A percentile compares a stretch with the other conserved stretches of the same genome.
Evolutionary conservation across 2,329 filamentous ascomycete genomes (phyloP).

Genomic region (Colletotrichum eremochloae): DNA sequence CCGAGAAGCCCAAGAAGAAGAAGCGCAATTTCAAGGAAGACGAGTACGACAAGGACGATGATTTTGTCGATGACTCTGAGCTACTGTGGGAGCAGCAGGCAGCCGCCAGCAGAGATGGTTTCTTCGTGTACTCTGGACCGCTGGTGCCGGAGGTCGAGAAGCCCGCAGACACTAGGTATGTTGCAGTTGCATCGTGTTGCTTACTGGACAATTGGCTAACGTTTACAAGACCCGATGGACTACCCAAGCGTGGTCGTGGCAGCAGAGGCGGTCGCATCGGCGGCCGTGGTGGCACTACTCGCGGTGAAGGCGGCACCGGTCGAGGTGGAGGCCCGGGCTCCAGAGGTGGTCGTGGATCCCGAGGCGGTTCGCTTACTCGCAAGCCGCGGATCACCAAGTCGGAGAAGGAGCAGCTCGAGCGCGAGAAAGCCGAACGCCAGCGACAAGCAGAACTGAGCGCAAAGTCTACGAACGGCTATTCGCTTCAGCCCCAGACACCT

Average conservation of each 20-base stretch:
- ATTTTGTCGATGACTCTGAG: slow-evolving; percentile 94
- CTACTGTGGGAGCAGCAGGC: slow-evolving; percentile 95
- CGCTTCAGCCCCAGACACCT: slow-evolving; percentile 50
- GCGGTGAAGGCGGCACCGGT: slow-evolving; percentile 61
- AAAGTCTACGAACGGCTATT: slow-evolving; percentile 54
- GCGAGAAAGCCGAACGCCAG: slow-evolving; percentile 84
- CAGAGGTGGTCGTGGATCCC: slow-evolving; percentile 76
- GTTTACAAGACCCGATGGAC: slow-evolving; percentile 72
- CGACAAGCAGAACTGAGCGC: slow-evolving; percentile 56
- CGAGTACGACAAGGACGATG: slow-evolving; percentile 86
- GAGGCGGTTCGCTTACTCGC: slow-evolving; percentile 79
- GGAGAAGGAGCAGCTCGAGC: slow-evolving; percentile 83
- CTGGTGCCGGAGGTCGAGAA: slow-evolving; percentile 90
- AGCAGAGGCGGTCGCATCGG: slow-evolving; percentile 64
- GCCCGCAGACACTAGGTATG: slow-evolving; percentile 64
- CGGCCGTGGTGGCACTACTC: slow-evolving; percentile 73
- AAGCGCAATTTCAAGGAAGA: slow-evolving; percentile 86
- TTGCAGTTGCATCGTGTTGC: slow-evolving; percentile 42
- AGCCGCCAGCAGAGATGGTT: slow-evolving; percentile 93
- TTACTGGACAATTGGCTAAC: slow-evolving; percentile 51
- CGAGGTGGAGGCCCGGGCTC: slow-evolving; percentile 74
- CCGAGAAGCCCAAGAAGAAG: slow-evolving; percentile 77
- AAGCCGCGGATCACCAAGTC: slow-evolving; percentile 91
- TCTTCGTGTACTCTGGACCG: slow-evolving; percentile 97
- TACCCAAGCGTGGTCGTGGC: slow-evolving; percentile 72